phyloP scores from a whole-genome alignment of 2,329 filamentous ascomycete genomes.

The Stagonosporopsis cucurbitacearum region DNA sequence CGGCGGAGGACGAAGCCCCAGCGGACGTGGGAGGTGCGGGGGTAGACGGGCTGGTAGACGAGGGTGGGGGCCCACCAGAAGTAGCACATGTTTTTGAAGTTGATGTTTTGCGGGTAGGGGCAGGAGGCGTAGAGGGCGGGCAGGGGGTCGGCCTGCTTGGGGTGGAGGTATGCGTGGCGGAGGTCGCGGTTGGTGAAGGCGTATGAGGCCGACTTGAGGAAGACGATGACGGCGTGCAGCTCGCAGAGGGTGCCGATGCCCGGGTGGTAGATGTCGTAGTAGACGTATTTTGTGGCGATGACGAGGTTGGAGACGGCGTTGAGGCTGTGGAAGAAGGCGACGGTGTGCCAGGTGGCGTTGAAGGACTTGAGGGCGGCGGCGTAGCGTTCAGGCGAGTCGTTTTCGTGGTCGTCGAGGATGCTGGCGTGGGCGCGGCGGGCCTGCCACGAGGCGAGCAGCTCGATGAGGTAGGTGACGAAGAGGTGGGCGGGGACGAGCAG shows the following conservation, averaged over 20 bases:
- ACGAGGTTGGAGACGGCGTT: conserved; percentile 84
- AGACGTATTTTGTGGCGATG: conserved; percentile 84
- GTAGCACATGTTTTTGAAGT: conserved; percentile 83
- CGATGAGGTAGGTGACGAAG: conserved; percentile 87
- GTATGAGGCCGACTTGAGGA: conserved; percentile 95
- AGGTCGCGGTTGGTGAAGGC: conserved; percentile 96
- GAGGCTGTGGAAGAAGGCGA: conserved; percentile 79
- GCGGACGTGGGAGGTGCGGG: conserved; percentile 78
- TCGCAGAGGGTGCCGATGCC: conserved; percentile 91
- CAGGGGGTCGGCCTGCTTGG: conserved; percentile 71
- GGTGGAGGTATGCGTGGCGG: conserved; percentile 86
- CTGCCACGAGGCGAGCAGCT: conserved; percentile 79
- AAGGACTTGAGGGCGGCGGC: conserved; percentile 70
- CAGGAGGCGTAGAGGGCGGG: conserved; percentile 83
- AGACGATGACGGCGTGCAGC: conserved; percentile 91
- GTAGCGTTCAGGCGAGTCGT: conserved; percentile 60
- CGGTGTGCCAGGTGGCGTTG: conserved; percentile 76
- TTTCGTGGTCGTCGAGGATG: conserved; percentile 53
- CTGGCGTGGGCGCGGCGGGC: conserved; percentile 72
- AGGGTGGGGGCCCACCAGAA: conserved; percentile 99
- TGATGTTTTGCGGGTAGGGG: conserved; percentile 91
- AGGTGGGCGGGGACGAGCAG: conserved; percentile 89
- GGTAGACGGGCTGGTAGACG: conserved; percentile 96
- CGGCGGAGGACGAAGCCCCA: conserved; percentile 90
- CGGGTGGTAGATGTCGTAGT: conserved; percentile 89